Conservation (phyloP, 2,329 filamentous ascomycete species). For the Herpotrichia juniperi region DNA sequence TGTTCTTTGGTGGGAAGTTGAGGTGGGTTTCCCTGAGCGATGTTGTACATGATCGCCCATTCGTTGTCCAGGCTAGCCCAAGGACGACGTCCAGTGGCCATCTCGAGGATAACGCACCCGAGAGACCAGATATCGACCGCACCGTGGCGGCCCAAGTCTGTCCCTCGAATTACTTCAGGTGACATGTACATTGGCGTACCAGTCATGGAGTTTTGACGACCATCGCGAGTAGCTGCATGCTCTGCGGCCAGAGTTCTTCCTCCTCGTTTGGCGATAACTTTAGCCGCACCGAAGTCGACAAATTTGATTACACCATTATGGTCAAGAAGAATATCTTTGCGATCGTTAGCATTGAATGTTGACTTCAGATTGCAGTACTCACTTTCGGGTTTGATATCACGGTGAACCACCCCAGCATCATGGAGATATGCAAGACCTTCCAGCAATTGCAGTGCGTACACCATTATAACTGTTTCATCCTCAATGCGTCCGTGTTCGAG, state of each 20-base stretch:
- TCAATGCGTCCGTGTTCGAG: conserved; percentile 96
- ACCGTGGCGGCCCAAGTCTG: conserved; percentile 72
- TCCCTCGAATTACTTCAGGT: conserved; percentile 94
- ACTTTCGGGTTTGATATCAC: conserved; percentile 98
- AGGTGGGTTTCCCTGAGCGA: conserved; percentile 93
- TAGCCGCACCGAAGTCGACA: conserved; percentile 96
- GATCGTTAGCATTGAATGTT: conserved; percentile 22
- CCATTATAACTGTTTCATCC: conserved; percentile 96
- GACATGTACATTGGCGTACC: conserved; percentile 99
- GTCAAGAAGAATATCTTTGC: conserved; percentile 90
- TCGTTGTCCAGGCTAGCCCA: conserved; percentile 98
- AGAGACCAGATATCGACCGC: conserved; percentile 96
- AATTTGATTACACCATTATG: conserved; percentile 99
- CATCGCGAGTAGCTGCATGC: conserved; percentile 57
- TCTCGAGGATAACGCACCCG: conserved; percentile 95
- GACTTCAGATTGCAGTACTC: conserved; percentile 47
- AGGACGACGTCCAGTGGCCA: conserved; percentile 91
- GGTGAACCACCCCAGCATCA: conserved; percentile 88
- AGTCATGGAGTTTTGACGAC: conserved; percentile 84
- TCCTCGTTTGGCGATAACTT: conserved; percentile 86
- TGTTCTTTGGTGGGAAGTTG: conserved; percentile 83
- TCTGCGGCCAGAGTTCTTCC: conserved; percentile 81
- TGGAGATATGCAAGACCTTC: conserved; percentile 95
- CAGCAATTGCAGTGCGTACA: conserved; percentile 91
- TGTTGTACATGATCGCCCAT: conserved; percentile 99